Evolutionary conservation across 1,284 basidiomycete genomes (phyloP), one percentile per base, ranked within the genome.

Genomic region (Boletus mariae): DNA sequence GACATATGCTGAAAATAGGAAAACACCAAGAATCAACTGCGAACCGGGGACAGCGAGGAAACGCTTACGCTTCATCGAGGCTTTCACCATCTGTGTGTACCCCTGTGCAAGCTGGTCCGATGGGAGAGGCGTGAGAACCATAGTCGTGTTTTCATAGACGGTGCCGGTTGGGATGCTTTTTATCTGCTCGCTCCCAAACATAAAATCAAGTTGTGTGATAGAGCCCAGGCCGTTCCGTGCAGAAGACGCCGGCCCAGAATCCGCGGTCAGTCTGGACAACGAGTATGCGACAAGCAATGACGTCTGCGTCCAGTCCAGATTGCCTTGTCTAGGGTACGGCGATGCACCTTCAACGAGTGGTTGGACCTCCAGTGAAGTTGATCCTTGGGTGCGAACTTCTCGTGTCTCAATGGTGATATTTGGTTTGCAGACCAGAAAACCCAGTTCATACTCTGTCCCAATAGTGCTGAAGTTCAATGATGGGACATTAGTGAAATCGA

Each of bases 381-480:
- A 51, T 3, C 56, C 56, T 3, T 31, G 45, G 2, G 56, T 58
- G 25, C 56, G 56, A 17, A 63, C 37, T 40, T 65, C 61, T 1
- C 63, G 54, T 4, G 62, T 62, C 40, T 63, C 56, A 13, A 63
- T 57, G 0, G 51, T 58, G 17, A 60, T 48, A 32, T 63, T 64
- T 1, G 62, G 62, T 29, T 61, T 61, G 47, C 62, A 64, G 15
- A 54, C 54, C 9, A 63, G 49, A 51, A 63, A 64, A 3, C 48
- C 54, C 2, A 64, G 2, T n/a, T 56, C 38, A 12, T 60, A 59
- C 26, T 59, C 55, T 10, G 58, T 35, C 12, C 42, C 51, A 4
- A 51, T 7, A 9, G 54, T 32, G 25, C 41, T 56, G 34, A 56
- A 56, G 2, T 1, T 11, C 53, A 59, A 20, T 1, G 53, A 59